Conservation (phyloP, 2,329 filamentous ascomycete species). For the Daldinia sp. region DNA sequence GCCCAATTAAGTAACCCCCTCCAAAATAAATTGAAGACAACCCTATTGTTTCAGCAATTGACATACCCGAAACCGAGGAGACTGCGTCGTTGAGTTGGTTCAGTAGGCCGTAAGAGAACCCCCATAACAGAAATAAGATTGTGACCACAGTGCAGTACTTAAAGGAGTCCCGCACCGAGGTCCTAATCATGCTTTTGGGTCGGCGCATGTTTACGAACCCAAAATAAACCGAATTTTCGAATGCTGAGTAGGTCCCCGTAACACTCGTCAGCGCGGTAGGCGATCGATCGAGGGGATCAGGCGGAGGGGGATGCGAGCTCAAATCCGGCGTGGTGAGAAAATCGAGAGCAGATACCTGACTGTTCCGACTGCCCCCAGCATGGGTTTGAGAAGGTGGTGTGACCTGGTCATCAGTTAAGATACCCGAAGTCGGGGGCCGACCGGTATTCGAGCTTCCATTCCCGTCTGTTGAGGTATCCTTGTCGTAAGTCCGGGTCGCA, state of each 20-base stretch:
- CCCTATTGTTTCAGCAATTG: slow-evolving; percentile 68
- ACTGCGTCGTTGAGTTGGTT: slow-evolving; percentile 81
- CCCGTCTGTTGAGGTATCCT: slow-evolving; percentile 35
- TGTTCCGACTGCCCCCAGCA: slow-evolving; percentile 37
- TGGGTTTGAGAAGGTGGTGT: slow-evolving; percentile 27
- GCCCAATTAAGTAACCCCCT: slow-evolving; percentile 74
- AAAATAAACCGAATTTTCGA: slow-evolving; percentile 68
- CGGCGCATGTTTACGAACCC: slow-evolving; percentile 77
- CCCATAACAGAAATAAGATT: slow-evolving; percentile 87
- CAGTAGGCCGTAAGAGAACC: slow-evolving; percentile 86
- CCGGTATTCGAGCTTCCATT: slow-evolving; percentile 39
- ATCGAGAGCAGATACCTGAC: slow-evolving; percentile 52
- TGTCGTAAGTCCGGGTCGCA: slow-evolving; percentile 47
- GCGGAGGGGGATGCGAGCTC: slow-evolving; percentile 15
- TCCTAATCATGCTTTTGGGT: slow-evolving; percentile 75
- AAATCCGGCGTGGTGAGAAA: slow-evolving; percentile 57
- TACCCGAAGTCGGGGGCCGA: slow-evolving; percentile 12
- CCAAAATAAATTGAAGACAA: slow-evolving; percentile 76
- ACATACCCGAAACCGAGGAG: slow-evolving; percentile 68
- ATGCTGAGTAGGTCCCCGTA: slow-evolving; percentile 46
- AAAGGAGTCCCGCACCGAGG: slow-evolving; percentile 69
- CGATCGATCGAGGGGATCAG: slow-evolving; percentile 35
- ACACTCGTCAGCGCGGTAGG: slow-evolving; percentile 47
- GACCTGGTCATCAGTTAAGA: slow-evolving; percentile 17
- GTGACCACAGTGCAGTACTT: slow-evolving; percentile 79